Conservation (phyloP, 1,284 basidiomycete genomes). For the Meripilus lineatus region DNA sequence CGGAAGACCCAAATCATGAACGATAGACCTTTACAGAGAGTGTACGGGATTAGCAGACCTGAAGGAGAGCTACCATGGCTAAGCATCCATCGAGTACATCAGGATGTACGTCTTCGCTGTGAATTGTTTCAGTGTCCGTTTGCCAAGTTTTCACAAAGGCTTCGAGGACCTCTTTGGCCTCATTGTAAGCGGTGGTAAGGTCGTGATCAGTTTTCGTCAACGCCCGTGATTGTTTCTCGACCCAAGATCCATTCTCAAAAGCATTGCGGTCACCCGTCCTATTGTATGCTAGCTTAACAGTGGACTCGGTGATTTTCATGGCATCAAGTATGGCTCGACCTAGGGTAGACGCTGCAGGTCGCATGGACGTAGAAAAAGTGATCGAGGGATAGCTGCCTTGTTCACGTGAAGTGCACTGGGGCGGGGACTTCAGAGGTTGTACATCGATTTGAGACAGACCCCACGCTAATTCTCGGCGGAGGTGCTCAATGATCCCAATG, state of each 20-base stretch:
- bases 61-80: slow-evolving; percentile 40
- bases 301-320: slow-evolving; percentile 30
- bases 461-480: slow-evolving; percentile 44
- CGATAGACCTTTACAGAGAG: neutral
- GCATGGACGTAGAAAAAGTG: slow-evolving; percentile 16
- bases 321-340: slow-evolving; percentile 32
- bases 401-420: slow-evolving; percentile 1
- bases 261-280: slow-evolving; percentile 8
- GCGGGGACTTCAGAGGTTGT: neutral
- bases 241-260: slow-evolving; percentile 11
- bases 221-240: slow-evolving; percentile 23
- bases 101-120: slow-evolving; percentile 21
- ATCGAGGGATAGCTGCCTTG: slow-evolving; percentile 10
- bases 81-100: slow-evolving; percentile 35
- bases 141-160: slow-evolving; percentile 11
- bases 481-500: slow-evolving; percentile 38
- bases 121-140: slow-evolving; percentile 19
- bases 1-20: neutral
- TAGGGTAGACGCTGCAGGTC: slow-evolving; percentile 29
- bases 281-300: slow-evolving; percentile 33
- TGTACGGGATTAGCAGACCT: slow-evolving; percentile 27
- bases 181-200: slow-evolving; percentile 27
- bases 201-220: slow-evolving; percentile 24
- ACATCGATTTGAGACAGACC: slow-evolving; percentile 31
- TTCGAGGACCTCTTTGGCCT: slow-evolving; percentile 30